phyloP scores from a whole-genome alignment of 306 rosid species.

The Dalbergia cultrata region DNA sequence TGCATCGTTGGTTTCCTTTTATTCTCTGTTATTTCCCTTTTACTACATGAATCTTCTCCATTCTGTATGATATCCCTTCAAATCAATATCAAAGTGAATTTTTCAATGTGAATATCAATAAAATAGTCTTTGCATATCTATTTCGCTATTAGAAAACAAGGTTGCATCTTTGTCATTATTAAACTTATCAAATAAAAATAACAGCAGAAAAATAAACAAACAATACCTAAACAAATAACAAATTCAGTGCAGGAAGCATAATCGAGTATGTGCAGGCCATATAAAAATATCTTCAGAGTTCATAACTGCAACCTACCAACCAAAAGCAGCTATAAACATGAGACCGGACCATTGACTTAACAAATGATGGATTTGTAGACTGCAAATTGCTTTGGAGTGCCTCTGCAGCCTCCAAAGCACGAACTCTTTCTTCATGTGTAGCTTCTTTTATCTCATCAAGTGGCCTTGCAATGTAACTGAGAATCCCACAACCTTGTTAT shows the following conservation, averaged over 20 bases:
- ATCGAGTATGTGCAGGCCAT: neutral
- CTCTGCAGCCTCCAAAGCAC: slow-evolving; percentile 69
- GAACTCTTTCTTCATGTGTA: slow-evolving; percentile 60
- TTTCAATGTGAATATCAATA: neutral
- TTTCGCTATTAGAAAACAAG: neutral
- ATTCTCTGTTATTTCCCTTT: neutral
- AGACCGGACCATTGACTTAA: slow-evolving; percentile 85
- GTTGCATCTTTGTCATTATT: too few species aligned
- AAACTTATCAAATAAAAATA: neutral
- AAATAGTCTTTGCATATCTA: neutral
- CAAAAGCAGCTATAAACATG: slow-evolving; percentile 93
- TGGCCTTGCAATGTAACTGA: slow-evolving; percentile 78
- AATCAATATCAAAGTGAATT: neutral
- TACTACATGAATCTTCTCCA: neutral
- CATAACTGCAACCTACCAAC: slow-evolving; percentile 69
- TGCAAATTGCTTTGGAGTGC: slow-evolving; percentile 57
- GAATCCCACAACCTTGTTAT: slow-evolving; percentile 34
- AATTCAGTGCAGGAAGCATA: neutral
- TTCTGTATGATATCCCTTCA: neutral
- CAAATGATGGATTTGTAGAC: slow-evolving; percentile 61
- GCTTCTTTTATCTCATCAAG: slow-evolving; percentile 68
- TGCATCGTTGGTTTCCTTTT: neutral
- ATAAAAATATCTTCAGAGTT: neutral
- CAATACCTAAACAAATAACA: neutral
- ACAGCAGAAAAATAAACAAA: neutral